Evolutionary conservation across 768 basidiomycete species (phyloP).

Genomic region (Saitozyma sp.): DNA sequence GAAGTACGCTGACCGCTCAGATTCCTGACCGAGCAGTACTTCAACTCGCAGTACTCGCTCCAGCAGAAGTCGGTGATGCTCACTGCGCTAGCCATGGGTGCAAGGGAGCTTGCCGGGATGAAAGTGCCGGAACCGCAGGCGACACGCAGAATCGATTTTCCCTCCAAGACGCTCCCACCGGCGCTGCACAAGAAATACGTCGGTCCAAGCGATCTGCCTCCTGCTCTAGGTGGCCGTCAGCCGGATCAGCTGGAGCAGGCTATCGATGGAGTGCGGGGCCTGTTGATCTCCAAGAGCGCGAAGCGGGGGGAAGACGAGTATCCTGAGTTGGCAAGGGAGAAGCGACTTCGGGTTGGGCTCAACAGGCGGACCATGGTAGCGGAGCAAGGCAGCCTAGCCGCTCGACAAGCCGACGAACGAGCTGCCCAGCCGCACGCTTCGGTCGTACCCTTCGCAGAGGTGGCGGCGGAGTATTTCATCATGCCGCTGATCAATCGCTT

Average conservation of each 20-base stretch:
- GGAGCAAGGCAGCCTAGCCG: constrained; percentile 25
- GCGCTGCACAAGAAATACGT: constrained; percentile 71
- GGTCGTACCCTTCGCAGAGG: constrained; percentile 55
- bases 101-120: constrained; percentile 72
- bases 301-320: constrained; percentile 61
- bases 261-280: constrained; percentile 64
- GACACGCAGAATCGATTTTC: constrained; percentile 60
- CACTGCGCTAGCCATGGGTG: constrained; percentile 80
- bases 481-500: constrained; percentile 89
- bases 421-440: constrained; percentile 15
- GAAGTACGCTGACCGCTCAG: constrained; percentile 54
- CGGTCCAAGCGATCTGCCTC: constrained; percentile 51
- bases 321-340: constrained; percentile 69
- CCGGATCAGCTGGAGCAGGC: constrained; percentile 60
- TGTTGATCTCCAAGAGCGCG: constrained; percentile 65
- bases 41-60: constrained; percentile 86
- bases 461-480: constrained; percentile 86
- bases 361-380: constrained; percentile 23
- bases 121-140: constrained; percentile 48
- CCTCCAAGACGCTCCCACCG: constrained; percentile 75
- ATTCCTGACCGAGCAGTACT: constrained; percentile 84
- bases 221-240: constrained; percentile 2
- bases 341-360: constrained; percentile 65
- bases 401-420: constrained; percentile 20
- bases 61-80: constrained; percentile 81